A percentile compares a stretch with the other conserved stretches of the same genome.
Conservation (phyloP, 306 rosid genomes). For the Malus sylvestris region DNA sequence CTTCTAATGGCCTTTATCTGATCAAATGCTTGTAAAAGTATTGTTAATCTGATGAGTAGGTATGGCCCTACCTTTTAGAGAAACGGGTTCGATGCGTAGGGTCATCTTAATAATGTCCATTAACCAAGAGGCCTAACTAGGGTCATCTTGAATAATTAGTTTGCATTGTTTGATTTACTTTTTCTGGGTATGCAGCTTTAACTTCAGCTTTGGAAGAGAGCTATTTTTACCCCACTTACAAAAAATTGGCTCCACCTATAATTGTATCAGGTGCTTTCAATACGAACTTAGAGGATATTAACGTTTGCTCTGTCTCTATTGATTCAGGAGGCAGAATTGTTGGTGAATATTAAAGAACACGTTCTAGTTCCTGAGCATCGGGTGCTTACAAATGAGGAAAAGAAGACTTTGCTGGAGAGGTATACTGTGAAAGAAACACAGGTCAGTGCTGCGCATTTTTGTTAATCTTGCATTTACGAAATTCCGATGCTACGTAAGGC, state of each 20-base stretch:
- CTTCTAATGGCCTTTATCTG: neutral
- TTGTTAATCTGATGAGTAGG: neutral
- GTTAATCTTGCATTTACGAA: neutral
- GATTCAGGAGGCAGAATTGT: slow-evolving; percentile 69
- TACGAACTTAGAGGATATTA: neutral
- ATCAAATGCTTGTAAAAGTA: neutral
- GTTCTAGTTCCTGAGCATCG: slow-evolving; percentile 75
- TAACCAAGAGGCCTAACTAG: neutral
- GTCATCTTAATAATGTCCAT: neutral
- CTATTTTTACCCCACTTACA: no score
- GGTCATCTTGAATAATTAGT: neutral
- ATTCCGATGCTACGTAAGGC: neutral
- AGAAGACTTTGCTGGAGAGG: slow-evolving; percentile 74
- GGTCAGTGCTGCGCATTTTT: slow-evolving; percentile 28
- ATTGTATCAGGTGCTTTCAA: neutral
- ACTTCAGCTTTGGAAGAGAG: neutral
- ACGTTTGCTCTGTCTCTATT: neutral
- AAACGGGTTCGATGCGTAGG: neutral
- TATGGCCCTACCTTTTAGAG: neutral
- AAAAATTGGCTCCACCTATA: neutral
- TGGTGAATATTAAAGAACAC: slow-evolving; percentile 60
- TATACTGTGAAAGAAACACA: slow-evolving; percentile 82
- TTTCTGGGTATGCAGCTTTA: neutral
- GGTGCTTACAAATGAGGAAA: slow-evolving; percentile 50
- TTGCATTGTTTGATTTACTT: neutral